Evolutionary conservation across 108 stramenopile species (phyloP).

Genomic region (Skeletonema potamos): DNA sequence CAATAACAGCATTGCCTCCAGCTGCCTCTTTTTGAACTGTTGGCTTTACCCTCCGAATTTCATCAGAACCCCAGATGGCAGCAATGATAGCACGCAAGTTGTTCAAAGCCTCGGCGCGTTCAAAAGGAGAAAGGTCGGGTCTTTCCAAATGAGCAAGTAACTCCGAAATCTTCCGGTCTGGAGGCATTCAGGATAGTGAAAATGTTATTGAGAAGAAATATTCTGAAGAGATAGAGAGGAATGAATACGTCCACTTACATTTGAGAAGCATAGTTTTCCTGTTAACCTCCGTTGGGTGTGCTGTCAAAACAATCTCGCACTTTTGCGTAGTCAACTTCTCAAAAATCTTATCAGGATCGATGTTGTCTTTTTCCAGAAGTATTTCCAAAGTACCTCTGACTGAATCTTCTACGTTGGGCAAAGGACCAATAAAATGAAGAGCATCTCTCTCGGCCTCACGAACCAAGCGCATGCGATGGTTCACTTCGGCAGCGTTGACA

Average conservation of each 20-base stretch:
- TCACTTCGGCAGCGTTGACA: slow-evolving; percentile 86
- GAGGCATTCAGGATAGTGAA: slow-evolving; percentile 38
- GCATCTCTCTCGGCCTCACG: slow-evolving; percentile 33
- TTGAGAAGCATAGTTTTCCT: slow-evolving; percentile 67
- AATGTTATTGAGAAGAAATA: slow-evolving; percentile 26
- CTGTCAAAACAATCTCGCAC: slow-evolving; percentile 95
- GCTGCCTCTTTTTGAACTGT: slow-evolving; percentile 93
- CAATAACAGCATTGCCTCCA: slow-evolving; percentile 91
- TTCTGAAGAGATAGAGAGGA: background rate
- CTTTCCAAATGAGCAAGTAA: slow-evolving; percentile 64
- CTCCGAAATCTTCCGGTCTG: slow-evolving; percentile 67
- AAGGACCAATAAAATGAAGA: slow-evolving; percentile 50
- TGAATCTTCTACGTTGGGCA: slow-evolving; percentile 77
- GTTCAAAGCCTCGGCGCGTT: slow-evolving; percentile 57
- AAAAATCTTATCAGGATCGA: slow-evolving; percentile 69
- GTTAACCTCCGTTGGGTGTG: slow-evolving; percentile 96
- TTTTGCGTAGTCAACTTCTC: slow-evolving; percentile 85
- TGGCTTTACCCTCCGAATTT: slow-evolving; percentile 92
- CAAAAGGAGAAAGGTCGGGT: slow-evolving; percentile 73
- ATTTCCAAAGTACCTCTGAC: slow-evolving; percentile 73
- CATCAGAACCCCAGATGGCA: slow-evolving; percentile 85
- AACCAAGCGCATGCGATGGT: slow-evolving; percentile 73
- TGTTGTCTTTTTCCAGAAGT: slow-evolving; percentile 50
- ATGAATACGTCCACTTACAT: slow-evolving; percentile 27
- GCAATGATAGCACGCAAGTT: slow-evolving; percentile 73